Evolutionary conservation across 2,329 filamentous ascomycete species (phyloP), one percentile per base, ranked within the genome.

Genomic region (Stylonectria norvegica): DNA sequence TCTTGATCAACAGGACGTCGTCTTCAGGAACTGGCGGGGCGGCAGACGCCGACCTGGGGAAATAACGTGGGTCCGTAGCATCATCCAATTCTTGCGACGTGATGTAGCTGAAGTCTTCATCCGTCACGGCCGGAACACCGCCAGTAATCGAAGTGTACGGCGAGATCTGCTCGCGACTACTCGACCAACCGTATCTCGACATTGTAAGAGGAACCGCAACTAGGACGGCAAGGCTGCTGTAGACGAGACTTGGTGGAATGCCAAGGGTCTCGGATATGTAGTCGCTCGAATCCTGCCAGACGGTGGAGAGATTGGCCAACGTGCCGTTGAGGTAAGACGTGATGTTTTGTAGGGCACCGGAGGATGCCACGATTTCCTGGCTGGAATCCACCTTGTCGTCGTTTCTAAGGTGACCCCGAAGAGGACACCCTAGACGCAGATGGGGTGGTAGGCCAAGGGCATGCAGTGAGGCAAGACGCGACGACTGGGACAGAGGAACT

Each of bases 91-190:
- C 85, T 55, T 86, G 79, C 19, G 82, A 81, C n/a, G 85, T 89
- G 59, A 90, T 89, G 69, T 91, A 90, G 60, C 80, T 84, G 63
- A 82, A 91, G 67, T 90, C 86, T 22, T 83, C 78, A 52, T 89
- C 84, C 53, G 79, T 85, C 44, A 90, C 81, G 49, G 81, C 74
- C 20, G 81, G 77, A 8, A 73, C 65, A 29, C 72, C 69, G 32
- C 68, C 69, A 25, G 67, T 62, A 43, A 66, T 57, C 22, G 75
- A 73, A 42, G 64, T 63, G 53, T 72, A 79, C n/a, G 75, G 74
- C 34, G 75, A 79, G 45, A 77, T 57, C 42, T 66, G 66, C 34
- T 70, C 69, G 45, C 69, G 69, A 38, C 57, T 59, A 39, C 63
- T 58, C 8, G 69, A 68, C 68, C 72, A 77, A 47, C 72, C 70